phyloP scores from a whole-genome alignment of 2,329 filamentous ascomycete species.

The Alternaria metachromatica region DNA sequence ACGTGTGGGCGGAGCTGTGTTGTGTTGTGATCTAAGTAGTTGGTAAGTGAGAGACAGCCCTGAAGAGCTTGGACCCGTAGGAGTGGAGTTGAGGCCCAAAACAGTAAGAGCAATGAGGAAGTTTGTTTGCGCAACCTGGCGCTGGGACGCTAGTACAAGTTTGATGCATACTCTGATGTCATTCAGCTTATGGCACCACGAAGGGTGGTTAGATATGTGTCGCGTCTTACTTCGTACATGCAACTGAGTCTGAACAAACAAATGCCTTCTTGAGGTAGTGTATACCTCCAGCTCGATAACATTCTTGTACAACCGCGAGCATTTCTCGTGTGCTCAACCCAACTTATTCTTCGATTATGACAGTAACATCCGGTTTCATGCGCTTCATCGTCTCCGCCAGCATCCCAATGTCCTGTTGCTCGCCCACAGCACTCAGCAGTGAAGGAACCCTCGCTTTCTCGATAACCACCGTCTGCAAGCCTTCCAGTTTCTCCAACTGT shows the following conservation, averaged over 20 bases:
- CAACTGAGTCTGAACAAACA: neutral
- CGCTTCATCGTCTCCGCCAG: neutral
- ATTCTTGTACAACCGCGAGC: neutral
- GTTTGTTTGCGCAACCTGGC: neutral
- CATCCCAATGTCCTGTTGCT: neutral
- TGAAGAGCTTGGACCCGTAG: neutral
- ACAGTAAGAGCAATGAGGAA: neutral
- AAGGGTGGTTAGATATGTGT: neutral
- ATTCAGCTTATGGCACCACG: accelerated
- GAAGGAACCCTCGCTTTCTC: neutral
- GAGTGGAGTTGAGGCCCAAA: neutral
- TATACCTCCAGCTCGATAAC: neutral
- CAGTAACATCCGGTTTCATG: neutral
- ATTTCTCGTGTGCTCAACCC: neutral
- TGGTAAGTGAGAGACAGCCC: neutral
- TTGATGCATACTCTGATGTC: neutral
- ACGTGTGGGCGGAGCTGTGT: no score
- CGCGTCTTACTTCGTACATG: neutral
- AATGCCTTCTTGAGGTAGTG: neutral
- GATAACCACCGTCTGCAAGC: neutral
- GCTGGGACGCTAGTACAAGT: neutral
- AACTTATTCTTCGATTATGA: neutral
- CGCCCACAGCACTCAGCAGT: no score
- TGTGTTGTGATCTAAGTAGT: neutral
- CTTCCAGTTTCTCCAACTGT: neutral